Percentiles rank a stretch among this genome's conserved stretches.
Evolutionary conservation across 2,329 filamentous ascomycete genomes (phyloP).

Genomic region (Fusarium sp.): DNA sequence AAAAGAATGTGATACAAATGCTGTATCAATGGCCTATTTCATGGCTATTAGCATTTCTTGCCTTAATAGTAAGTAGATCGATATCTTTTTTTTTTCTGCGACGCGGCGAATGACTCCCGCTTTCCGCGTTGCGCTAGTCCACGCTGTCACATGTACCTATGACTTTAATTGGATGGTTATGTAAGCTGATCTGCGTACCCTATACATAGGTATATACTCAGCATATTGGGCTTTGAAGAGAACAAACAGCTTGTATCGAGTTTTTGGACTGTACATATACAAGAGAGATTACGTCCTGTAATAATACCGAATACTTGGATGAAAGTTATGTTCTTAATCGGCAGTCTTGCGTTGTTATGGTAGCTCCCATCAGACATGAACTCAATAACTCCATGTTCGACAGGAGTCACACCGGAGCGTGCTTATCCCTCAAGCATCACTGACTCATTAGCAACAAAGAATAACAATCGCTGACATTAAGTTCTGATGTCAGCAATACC

Average conservation of each 20-base stretch:
- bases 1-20: conserved; percentile 3
- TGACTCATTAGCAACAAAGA: neutral
- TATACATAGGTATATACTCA: neutral
- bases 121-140: conserved; percentile 30
- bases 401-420: neutral
- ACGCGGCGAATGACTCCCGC: conserved; percentile 35
- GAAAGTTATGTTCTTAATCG: too few species aligned
- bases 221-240: neutral
- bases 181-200: conserved; percentile 4
- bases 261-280: neutral
- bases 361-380: rapidly evolving
- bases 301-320: too few species aligned
- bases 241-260: neutral
- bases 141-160: conserved; percentile 31
- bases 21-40: conserved; percentile 6
- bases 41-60: conserved; percentile 9
- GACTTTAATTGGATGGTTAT: conserved; percentile 1
- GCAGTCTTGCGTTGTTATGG: rapidly evolving
- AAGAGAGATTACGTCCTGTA: neutral
- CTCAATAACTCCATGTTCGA: too few species aligned
- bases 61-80: neutral
- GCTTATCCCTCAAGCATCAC: neutral
- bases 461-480: neutral
- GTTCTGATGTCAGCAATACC: conserved; percentile 4
- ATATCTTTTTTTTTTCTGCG: conserved; percentile 33